These are phyloP conservation scores for Linnemannia schmuckeri DNA, from an alignment of 192 early-diverging fungal genomes.

Conservation along the genomic window DNA sequence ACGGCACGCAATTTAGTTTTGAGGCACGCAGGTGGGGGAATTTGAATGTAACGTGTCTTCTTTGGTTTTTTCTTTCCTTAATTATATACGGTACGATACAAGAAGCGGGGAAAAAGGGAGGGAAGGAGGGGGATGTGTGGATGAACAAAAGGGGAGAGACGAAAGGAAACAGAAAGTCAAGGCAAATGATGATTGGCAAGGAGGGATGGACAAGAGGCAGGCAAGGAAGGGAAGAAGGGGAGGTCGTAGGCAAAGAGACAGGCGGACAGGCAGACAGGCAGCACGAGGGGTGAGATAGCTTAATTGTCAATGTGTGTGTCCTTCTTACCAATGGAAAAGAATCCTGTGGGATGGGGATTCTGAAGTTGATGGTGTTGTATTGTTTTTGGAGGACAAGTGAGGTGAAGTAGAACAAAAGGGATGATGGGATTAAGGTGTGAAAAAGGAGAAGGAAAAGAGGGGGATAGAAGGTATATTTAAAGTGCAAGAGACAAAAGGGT, in stretches of 20 bases:
- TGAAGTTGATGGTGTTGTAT: not conserved
- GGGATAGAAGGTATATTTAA: not conserved
- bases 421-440: not conserved
- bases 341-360: not conserved
- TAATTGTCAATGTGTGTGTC: not conserved
- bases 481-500: not conserved
- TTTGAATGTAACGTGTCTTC: too few species aligned
- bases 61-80: too few species aligned
- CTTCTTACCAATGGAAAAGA: not conserved
- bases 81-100: too few species aligned
- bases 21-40: too few species aligned
- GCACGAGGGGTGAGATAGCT: not conserved
- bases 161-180: too few species aligned
- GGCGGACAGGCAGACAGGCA: not conserved
- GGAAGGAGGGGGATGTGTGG: too few species aligned
- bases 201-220: not conserved
- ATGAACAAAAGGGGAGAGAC: too few species aligned
- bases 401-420: slow-evolving; percentile 6
- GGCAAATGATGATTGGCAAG: not conserved
- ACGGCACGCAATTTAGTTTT: too few species aligned
- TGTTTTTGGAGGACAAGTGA: not conserved
- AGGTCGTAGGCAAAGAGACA: not conserved
- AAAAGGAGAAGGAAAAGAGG: slow-evolving; percentile 2
- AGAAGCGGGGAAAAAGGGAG: too few species aligned
- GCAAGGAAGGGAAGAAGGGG: not conserved